A percentile compares a stretch with the other conserved stretches of the same genome.
Evolutionary conservation across 495 filamentous ascomycete species (phyloP).

Genomic region (Chaetomidium leptoderma): DNA sequence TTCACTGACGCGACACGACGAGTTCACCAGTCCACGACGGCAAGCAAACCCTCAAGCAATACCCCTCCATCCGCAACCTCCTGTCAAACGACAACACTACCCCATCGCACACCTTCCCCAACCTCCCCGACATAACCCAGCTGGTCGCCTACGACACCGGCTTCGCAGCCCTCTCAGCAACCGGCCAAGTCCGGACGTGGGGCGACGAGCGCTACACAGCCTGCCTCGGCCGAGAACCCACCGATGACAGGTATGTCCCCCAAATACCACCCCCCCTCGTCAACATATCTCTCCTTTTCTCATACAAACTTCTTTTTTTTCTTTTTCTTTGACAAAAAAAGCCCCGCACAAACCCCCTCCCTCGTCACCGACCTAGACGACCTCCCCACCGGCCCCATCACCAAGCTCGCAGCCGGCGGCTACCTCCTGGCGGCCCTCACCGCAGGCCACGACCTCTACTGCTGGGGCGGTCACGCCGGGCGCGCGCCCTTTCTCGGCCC

Average conservation of each 20-base stretch:
- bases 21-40: conserved; percentile 22
- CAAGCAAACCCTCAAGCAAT: conserved; percentile 22
- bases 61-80: conserved; percentile 23
- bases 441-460: conserved; percentile 54
- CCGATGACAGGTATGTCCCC: conserved; percentile 33
- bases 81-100: conserved; percentile 7
- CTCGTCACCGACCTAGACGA: conserved; percentile 47
- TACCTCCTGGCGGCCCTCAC: conserved; percentile 57
- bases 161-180: conserved; percentile 48
- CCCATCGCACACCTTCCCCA: conserved; percentile 7
- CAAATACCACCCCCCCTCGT: conserved; percentile 42
- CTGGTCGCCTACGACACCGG: conserved; percentile 48
- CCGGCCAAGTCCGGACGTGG: conserved; percentile 55
- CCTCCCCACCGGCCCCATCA: conserved; percentile 48
- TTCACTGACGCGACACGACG: not conserved
- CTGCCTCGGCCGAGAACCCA: conserved; percentile 45
- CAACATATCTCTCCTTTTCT: no score
- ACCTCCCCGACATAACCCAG: conserved; percentile 34
- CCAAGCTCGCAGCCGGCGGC: conserved; percentile 52
- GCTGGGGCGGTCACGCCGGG: conserved; percentile 54
- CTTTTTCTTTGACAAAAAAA: no score
- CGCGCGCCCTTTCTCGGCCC: conserved; percentile 11
- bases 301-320: no score
- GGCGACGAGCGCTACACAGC: conserved; percentile 53
- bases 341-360: conserved; percentile 41